Percentiles rank a stretch among this genome's conserved stretches.
phyloP scores from a whole-genome alignment of 2,329 filamentous ascomycete genomes.

The Stachybotrys elegans region DNA sequence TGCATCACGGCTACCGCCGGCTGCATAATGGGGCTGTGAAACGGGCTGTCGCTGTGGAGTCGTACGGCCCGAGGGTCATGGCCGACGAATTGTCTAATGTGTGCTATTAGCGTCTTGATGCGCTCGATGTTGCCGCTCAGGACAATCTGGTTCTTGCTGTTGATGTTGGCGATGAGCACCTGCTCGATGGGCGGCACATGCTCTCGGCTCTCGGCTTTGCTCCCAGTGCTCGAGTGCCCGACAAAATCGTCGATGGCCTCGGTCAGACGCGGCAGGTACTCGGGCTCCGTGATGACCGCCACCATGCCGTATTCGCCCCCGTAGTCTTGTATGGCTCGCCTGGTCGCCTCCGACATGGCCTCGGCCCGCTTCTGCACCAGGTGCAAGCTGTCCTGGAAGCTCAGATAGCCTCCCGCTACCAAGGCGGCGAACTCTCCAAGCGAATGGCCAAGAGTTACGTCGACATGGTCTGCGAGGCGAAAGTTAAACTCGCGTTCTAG shows the following conservation, averaged over 20 bases:
- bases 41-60: slow-evolving; percentile 82
- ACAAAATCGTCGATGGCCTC: slow-evolving; percentile 75
- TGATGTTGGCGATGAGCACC: slow-evolving; percentile 88
- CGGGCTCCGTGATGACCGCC: slow-evolving; percentile 80
- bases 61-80: slow-evolving; percentile 86
- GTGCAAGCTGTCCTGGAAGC: slow-evolving; percentile 70
- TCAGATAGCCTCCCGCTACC: slow-evolving; percentile 75
- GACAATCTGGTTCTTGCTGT: slow-evolving; percentile 94
- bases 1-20: slow-evolving; percentile 75
- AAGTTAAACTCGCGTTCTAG: slow-evolving; percentile 84
- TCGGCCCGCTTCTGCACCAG: slow-evolving; percentile 75
- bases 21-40: slow-evolving; percentile 88
- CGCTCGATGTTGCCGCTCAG: slow-evolving; percentile 79
- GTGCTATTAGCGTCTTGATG: slow-evolving; percentile 76
- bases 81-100: slow-evolving; percentile 82
- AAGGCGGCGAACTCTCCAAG: slow-evolving; percentile 90
- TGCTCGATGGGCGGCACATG: slow-evolving; percentile 74
- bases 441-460: slow-evolving; percentile 84
- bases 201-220: slow-evolving; percentile 62
- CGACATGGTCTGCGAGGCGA: slow-evolving; percentile 61
- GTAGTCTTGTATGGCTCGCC: slow-evolving; percentile 56
- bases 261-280: slow-evolving; percentile 65
- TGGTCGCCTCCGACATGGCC: slow-evolving; percentile 75
- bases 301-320: slow-evolving; percentile 93
- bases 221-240: slow-evolving; percentile 59